Evolutionary conservation across 805 yeast species (phyloP).

Genomic region (Novakomyces olei): DNA sequence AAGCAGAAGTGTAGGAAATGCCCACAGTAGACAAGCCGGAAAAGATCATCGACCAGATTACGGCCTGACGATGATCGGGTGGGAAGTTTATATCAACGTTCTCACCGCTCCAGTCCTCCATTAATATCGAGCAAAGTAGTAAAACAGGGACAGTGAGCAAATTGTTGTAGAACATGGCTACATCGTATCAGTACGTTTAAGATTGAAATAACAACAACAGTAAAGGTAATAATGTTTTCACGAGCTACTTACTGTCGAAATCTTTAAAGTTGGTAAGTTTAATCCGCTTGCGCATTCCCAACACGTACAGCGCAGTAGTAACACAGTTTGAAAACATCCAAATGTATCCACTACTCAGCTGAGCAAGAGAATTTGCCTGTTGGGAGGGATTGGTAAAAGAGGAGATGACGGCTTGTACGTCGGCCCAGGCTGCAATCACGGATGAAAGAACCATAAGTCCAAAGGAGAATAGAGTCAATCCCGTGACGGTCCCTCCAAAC

Average conservation of each 20-base stretch:
- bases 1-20: conserved; percentile 95
- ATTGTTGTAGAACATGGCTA: conserved; percentile 97
- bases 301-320: conserved; percentile 79
- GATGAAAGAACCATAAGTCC: conserved; percentile 83
- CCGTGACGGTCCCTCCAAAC: conserved; percentile 82
- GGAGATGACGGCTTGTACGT: conserved; percentile 24
- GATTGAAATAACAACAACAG: background rate
- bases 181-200: conserved; percentile 58
- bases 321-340: conserved; percentile 96
- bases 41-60: conserved; percentile 63
- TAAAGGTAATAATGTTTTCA: background rate
- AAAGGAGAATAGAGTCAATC: conserved; percentile 78
- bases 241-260: too few relatives aligned
- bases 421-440: conserved; percentile 89
- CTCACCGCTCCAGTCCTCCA: conserved; percentile 83
- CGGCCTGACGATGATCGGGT: conserved; percentile 38
- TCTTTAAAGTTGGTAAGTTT: conserved; percentile 80
- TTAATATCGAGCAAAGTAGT: conserved; percentile 43
- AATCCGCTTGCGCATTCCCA: conserved; percentile 92
- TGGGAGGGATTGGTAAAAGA: conserved; percentile 15
- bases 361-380: conserved; percentile 12
- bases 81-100: conserved; percentile 68
- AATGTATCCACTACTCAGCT: conserved; percentile 54
- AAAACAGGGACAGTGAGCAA: conserved; percentile 79
- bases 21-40: conserved; percentile 91